A percentile compares a stretch with the other conserved stretches of the same genome.
These are phyloP conservation scores for Citrus sinensis DNA, from an alignment of 345 rosid genomes.

Conservation along the genomic window DVS_A1.0 CM039167.1:7544001-7544500, in stretches of 20 bases:
- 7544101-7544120: neutral
- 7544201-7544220: neutral
- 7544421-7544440: slow-evolving; percentile 9
- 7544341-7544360: neutral
- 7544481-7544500: neutral
- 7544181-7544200: neutral
- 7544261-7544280: neutral
- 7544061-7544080: slow-evolving; percentile 7
- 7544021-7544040: neutral
- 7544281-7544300: neutral
- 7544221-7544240: neutral
- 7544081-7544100: neutral
- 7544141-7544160: neutral
- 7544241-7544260: neutral
- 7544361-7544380: slow-evolving; percentile 2
- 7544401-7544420: neutral
- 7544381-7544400: slow-evolving; percentile 5
- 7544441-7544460: neutral
- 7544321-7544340: neutral
- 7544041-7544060: neutral
- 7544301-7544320: neutral
- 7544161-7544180: neutral
- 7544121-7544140: neutral
- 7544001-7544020: neutral
- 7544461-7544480: neutral